A percentile compares a stretch with the other conserved stretches of the same genome.
phyloP scores from a whole-genome alignment of 805 yeast genomes.

The Metschnikowia proteae region DNA sequence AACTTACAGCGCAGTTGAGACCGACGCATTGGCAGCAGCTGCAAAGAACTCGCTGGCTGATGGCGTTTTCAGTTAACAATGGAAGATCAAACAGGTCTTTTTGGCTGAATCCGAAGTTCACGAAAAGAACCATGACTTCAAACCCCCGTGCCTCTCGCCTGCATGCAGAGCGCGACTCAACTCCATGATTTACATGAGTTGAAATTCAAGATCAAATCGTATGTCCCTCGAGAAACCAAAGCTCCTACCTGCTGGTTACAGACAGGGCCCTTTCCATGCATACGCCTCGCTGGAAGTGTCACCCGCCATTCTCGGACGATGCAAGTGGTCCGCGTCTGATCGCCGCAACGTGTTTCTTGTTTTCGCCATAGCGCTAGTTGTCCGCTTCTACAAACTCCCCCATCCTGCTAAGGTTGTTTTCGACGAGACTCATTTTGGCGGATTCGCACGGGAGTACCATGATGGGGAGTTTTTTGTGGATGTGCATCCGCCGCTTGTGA shows the following conservation, averaged over 20 bases:
- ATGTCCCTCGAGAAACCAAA: conserved; percentile 5
- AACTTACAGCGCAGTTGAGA: too few species aligned
- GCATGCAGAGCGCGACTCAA: not conserved
- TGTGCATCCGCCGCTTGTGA: conserved; percentile 70
- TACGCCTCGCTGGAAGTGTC: conserved; percentile 25
- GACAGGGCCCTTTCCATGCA: conserved; percentile 29
- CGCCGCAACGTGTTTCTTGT: conserved; percentile 4
- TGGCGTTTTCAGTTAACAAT: too few species aligned
- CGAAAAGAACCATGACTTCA: not conserved
- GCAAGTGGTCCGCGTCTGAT: conserved; percentile 17
- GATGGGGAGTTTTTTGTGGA: conserved; percentile 63
- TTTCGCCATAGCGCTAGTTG: conserved; percentile 20
- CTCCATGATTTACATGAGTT: not conserved
- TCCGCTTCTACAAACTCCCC: conserved; percentile 32
- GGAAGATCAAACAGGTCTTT: too few species aligned
- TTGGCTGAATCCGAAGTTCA: too few species aligned
- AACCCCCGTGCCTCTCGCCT: not conserved
- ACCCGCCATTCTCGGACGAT: conserved; percentile 13
- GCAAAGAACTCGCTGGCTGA: too few species aligned
- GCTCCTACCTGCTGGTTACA: conserved; percentile 23
- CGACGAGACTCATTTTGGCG: conserved; percentile 45
- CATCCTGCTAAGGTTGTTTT: conserved; percentile 42
- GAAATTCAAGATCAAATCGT: not conserved
- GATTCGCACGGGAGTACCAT: conserved; percentile 42
- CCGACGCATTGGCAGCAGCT: too few species aligned